phyloP scores from a whole-genome alignment of 1,139 yeast genomes.

The Debaryomyces nepalensis region DNA sequence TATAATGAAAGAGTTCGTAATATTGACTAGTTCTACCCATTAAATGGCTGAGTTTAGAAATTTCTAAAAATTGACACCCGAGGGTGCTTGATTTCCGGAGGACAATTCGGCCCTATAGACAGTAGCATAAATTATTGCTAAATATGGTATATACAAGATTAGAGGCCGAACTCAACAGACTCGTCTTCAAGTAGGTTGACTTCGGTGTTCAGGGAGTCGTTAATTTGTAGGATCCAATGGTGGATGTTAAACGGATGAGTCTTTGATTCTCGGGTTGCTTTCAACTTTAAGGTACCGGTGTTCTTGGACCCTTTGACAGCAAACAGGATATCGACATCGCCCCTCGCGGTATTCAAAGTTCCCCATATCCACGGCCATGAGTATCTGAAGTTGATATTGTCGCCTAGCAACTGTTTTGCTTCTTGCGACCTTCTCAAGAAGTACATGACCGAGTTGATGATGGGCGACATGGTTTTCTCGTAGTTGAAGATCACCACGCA shows the following conservation, averaged over 20 bases:
- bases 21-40: neutral
- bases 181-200: constrained; percentile 59
- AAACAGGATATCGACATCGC: constrained; percentile 74
- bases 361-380: constrained; percentile 92
- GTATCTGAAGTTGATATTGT: constrained; percentile 68
- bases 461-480: constrained; percentile 87
- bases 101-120: neutral
- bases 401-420: constrained; percentile 72
- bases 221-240: constrained; percentile 59
- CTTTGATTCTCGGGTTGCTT: constrained; percentile 63
- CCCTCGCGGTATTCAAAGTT: constrained; percentile 78
- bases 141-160: constrained; percentile 12
- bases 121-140: constrained; percentile 1
- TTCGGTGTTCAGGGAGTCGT: constrained; percentile 30
- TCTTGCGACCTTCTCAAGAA: constrained; percentile 76
- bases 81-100: constrained; percentile 7
- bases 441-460: constrained; percentile 85
- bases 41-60: constrained; percentile 11
- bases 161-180: constrained; percentile 42
- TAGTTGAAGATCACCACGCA: constrained; percentile 82
- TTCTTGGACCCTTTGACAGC: constrained; percentile 66
- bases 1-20: constrained; percentile 3
- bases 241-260: constrained; percentile 62
- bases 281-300: constrained; percentile 55
- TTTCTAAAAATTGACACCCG: constrained; percentile 8